Evolutionary conservation across 2,329 filamentous ascomycete species (phyloP).

Genomic region (Trichoderma koningii): DNA sequence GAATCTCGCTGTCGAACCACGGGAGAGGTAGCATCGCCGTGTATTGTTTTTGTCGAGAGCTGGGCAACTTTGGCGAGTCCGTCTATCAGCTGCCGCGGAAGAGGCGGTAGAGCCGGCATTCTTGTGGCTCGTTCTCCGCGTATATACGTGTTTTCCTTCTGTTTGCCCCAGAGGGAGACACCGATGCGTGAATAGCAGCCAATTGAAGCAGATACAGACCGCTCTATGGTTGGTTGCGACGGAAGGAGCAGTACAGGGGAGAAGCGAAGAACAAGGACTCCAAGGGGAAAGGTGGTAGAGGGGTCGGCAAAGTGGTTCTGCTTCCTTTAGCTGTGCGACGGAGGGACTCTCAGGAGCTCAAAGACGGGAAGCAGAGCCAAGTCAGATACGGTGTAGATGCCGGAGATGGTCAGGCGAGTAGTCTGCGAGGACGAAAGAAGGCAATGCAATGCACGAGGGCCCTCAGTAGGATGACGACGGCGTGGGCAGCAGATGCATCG

Average conservation of each 20-base stretch:
- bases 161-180: background rate
- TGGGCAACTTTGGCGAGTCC: background rate
- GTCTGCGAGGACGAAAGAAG: conserved; percentile 12
- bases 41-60: background rate
- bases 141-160: background rate
- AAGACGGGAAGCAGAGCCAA: background rate
- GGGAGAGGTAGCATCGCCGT: conserved; percentile 11
- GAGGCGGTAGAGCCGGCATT: conserved; percentile 26
- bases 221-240: background rate
- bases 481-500: conserved; percentile 12
- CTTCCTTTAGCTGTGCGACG: background rate
- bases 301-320: background rate
- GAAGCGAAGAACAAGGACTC: background rate
- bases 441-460: conserved; percentile 19
- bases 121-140: background rate
- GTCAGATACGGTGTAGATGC: conserved; percentile 19
- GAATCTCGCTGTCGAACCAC: conserved; percentile 15
- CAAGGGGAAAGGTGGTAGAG: background rate
- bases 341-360: background rate
- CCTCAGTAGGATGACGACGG: conserved; percentile 19
- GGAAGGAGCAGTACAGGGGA: background rate
- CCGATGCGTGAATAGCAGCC: background rate
- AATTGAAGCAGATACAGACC: background rate
- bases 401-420: conserved; percentile 7
- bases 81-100: conserved; percentile 7